phyloP scores from a whole-genome alignment of 169 alveolate species.

The Cryptosporidium sp. region DNA sequence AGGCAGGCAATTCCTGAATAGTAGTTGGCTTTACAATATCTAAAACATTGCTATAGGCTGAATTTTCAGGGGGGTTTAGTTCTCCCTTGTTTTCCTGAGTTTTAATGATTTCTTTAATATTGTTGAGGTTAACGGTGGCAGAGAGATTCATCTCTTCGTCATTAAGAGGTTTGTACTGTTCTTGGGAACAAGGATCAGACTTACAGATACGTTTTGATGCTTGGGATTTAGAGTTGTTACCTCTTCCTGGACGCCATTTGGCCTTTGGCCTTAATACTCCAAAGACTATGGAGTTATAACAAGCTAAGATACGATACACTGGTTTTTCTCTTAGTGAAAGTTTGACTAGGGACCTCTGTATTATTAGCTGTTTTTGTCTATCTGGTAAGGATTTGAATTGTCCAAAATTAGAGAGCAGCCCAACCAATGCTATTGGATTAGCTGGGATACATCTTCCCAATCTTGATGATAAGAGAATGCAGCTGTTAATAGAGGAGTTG shows the following conservation, averaged over 20 bases:
- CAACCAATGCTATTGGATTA: constrained; percentile 69
- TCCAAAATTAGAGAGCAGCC: constrained; percentile 37
- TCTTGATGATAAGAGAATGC: constrained; percentile 38
- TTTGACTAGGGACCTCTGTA: constrained; percentile 51
- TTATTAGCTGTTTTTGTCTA: constrained; percentile 10
- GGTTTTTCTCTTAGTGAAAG: constrained; percentile 67
- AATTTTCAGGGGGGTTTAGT: neutral
- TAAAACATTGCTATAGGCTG: neutral
- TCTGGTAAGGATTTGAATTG: constrained; percentile 20
- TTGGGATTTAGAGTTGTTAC: neutral
- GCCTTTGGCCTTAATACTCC: constrained; percentile 59
- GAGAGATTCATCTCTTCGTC: constrained; percentile 16
- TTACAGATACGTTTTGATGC: neutral
- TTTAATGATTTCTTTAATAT: neutral
- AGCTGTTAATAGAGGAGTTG: constrained; percentile 17
- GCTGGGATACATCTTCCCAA: constrained; percentile 70
- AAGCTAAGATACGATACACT: constrained; percentile 57
- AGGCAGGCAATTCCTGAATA: neutral
- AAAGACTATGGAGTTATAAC: constrained; percentile 34
- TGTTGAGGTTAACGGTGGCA: constrained; percentile 19
- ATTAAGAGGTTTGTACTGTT: neutral
- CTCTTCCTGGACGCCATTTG: constrained; percentile 50
- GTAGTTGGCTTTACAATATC: neutral
- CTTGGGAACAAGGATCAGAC: neutral
- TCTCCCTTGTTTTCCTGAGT: neutral